Conservation (phyloP, 2,329 filamentous ascomycete species). For the Cyphellophora europaea region DNA sequence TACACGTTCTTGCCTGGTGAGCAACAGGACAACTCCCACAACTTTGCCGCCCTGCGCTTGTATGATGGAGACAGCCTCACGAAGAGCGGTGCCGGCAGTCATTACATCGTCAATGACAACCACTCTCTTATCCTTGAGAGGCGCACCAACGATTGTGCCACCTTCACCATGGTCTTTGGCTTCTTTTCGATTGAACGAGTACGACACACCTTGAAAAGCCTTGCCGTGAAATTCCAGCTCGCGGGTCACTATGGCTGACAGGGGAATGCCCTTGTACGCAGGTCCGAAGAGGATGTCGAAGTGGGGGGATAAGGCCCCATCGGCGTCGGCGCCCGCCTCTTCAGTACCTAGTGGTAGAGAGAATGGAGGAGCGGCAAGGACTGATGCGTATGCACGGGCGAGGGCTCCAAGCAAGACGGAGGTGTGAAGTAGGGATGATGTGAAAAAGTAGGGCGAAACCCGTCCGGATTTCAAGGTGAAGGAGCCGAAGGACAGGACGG, state of each 20-base stretch:
- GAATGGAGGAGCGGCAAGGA: conserved; percentile 40
- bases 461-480: conserved; percentile 83
- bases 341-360: conserved; percentile 22
- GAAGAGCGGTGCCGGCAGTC: conserved; percentile 86
- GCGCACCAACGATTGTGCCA: conserved; percentile 81
- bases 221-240: conserved; percentile 64
- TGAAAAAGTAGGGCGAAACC: conserved; percentile 92
- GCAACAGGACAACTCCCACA: conserved; percentile 76
- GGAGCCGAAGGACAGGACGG: conserved; percentile 32
- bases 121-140: conserved; percentile 73
- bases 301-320: conserved; percentile 41
- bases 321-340: conserved; percentile 13
- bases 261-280: conserved; percentile 93
- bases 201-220: conserved; percentile 45
- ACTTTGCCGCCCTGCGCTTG: conserved; percentile 73
- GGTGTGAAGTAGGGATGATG: conserved; percentile 82
- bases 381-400: conserved; percentile 67
- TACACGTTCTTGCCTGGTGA: conserved; percentile 58
- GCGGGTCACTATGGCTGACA: conserved; percentile 68
- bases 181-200: conserved; percentile 93
- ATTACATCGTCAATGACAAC: conserved; percentile 96
- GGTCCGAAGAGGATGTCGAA: conserved; percentile 76
- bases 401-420: conserved; percentile 69
- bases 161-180: conserved; percentile 94
- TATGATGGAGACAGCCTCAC: conserved; percentile 87